Percentiles rank a stretch among this genome's conserved stretches.
phyloP scores from a whole-genome alignment of 306 rosid genomes.

The Medicago arabica region DNA sequence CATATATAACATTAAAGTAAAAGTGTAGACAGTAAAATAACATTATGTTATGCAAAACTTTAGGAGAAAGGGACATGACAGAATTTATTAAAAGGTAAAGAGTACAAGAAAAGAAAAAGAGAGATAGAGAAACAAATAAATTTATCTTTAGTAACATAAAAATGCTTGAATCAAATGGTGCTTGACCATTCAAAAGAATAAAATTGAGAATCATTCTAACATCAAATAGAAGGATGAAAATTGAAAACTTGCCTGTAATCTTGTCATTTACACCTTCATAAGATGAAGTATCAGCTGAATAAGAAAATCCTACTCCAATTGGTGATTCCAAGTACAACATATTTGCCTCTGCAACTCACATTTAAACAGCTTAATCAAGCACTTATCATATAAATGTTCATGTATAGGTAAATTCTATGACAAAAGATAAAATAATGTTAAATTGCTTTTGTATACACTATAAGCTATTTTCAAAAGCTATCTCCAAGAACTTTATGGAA shows the following conservation, averaged over 20 bases:
- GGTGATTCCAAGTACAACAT: constrained; percentile 77
- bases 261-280: constrained; percentile 64
- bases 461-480: too few relatives aligned
- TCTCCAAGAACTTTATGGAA: too few relatives aligned
- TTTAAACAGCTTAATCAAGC: too few relatives aligned
- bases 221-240: constrained; percentile 10
- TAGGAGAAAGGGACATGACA: constrained; percentile 35
- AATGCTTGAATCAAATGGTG: constrained; percentile 10
- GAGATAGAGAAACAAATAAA: neutral
- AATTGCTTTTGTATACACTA: too few relatives aligned
- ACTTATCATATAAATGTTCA: too few relatives aligned
- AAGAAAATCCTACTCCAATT: constrained; percentile 76
- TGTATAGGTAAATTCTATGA: too few relatives aligned
- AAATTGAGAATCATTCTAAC: constrained; percentile 22
- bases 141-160: neutral
- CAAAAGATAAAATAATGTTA: too few relatives aligned
- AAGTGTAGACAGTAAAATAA: constrained; percentile 30
- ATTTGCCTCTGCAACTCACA: constrained; percentile 62
- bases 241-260: constrained; percentile 58
- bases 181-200: constrained; percentile 28
- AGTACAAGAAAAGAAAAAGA: constrained; percentile 28
- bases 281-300: constrained; percentile 57
- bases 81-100: constrained; percentile 45
- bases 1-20: constrained; percentile 51
- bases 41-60: constrained; percentile 46